Base-by-base conservation (phyloP, 1,284 basidiomycete genomes). In the Sutorius eximius region DNA sequence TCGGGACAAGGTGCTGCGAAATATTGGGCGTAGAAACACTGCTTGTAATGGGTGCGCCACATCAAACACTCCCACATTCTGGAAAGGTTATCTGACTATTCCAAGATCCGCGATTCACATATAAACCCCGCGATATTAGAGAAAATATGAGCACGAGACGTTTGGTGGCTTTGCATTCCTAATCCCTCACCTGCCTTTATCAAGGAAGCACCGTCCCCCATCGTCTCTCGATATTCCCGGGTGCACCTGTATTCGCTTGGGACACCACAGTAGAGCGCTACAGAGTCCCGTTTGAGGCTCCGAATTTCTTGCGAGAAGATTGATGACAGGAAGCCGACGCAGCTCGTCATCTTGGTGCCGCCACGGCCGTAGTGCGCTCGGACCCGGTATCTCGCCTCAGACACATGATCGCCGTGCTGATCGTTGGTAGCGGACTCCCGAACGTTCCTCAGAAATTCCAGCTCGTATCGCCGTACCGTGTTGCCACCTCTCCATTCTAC, bases 71-170 rank as follows among this genome's bases (percentile, higher is more conserved):
- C 49, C 24, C 56, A 49, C 27, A 20, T 15, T 38, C 34, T 4
- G 24, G 37, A 47, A 52, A 64, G 65, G 53, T 48, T 61, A 64
- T 64, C 63, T 67, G 34, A 10, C 1, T 5, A 37, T 54, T 65
- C 34, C 51, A 18, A 64, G 63, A 64, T 64, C 63, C 63, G 61
- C 55, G 61, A 43, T 41, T 9, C 40, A 34, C 20, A 12, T 53
- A 16, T 40, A 44, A 58, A 63, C 54, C 16, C 52, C 56, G 45
- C 44, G 49, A 58, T 27, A 24, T 15, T 15, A 29, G 16, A 34
- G 29, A 46, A 29, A 41, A n/a, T 22, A 9, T 5, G 24, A n/a
- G 22, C 34, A 59, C 37, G 38, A 60, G 18, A 50, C 41, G 18
- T 16, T 51, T 11, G 38, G 38, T 40, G 38, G 38, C 20, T 22